Evolutionary conservation across 1,139 yeast species (phyloP).

Genomic region (Pichia sp.): DNA sequence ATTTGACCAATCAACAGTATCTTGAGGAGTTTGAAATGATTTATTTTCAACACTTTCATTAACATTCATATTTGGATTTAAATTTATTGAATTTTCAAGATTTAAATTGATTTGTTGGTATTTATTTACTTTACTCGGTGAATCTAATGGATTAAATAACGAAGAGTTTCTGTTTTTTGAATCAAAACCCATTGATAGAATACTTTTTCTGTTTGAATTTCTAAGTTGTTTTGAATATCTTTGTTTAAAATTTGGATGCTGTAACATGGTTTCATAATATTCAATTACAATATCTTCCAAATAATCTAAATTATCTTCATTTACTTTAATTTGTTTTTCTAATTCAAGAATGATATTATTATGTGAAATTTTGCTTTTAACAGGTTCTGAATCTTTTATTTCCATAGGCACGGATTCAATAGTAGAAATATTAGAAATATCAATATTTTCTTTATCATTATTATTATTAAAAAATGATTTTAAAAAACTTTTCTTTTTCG

Average conservation of each 20-base stretch:
- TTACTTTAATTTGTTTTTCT: conserved; percentile 30
- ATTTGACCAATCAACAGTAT: conserved; percentile 31
- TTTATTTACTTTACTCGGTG: conserved; percentile 17
- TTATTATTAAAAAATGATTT: conserved; percentile 10
- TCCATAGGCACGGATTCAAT: not conserved
- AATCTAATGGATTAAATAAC: conserved; percentile 16
- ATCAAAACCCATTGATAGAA: conserved; percentile 19
- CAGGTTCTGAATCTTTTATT: not conserved
- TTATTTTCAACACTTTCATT: conserved; percentile 8
- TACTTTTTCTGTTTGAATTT: conserved; percentile 19
- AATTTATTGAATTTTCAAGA: conserved; percentile 4
- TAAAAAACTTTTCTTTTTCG: conserved; percentile 12
- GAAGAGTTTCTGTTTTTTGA: conserved; percentile 13
- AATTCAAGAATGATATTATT: conserved; percentile 4
- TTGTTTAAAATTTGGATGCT: conserved; percentile 15
- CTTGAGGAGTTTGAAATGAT: conserved; percentile 29
- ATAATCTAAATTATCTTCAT: conserved; percentile 52
- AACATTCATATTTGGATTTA: not conserved
- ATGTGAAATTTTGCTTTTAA: not conserved
- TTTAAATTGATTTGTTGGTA: not conserved
- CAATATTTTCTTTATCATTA: conserved; percentile 2
- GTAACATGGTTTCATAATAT: conserved; percentile 43
- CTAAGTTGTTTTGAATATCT: conserved; percentile 21
- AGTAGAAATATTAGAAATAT: not conserved
- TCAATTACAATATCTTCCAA: conserved; percentile 75